Evolutionary conservation across 148 eudicot species (phyloP), one percentile per base, ranked within the genome.

Genomic region (Cornus controversa): DNA sequence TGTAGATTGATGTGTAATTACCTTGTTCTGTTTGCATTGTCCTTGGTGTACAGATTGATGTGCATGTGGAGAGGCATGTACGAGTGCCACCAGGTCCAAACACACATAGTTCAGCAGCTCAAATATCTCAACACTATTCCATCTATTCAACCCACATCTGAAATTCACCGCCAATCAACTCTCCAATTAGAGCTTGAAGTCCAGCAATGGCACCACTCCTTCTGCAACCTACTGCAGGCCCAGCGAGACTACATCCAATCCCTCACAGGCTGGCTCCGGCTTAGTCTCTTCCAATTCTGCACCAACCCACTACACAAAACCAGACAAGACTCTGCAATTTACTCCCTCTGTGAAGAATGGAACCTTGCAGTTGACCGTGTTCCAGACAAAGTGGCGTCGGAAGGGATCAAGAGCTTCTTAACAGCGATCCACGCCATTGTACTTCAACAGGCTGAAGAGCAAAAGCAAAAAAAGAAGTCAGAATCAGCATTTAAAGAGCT

Each of bases 41-140:
- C 58, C 10, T 84, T 71, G 18, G 10, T 72, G 23, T 84, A 75
- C 83, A 95, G 99, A 73, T 85, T 89, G 57, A 90, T 86, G 91
- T 81, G 82, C 84, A 96, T 96, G 99, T 96, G 99, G 99, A 91
- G 97, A 81, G 91, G 93, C 86, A 90, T 91, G 89, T 91, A 93
- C 27, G 97, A 96, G 83, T 88, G 85, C 78, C 98, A 96, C 83
- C 99, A 96, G 77, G 99, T 91, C 78, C 98, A 96, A 69, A 87
- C 79, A 66, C 93, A 93, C 92, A 96, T 96, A 73, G 99, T 93
- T 37, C 94, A 90, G 82, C 99, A 91, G 84, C 93, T 96, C 78
- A 96, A 91, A 82, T 91, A 80, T 80, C 93, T 93, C 34, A 85
- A 87, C 65, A 77, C 85, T 47, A 74, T 86, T 11, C 90, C 99